Conservation (phyloP, 768 basidiomycete species). For the Tulasnella sp. region DNA sequence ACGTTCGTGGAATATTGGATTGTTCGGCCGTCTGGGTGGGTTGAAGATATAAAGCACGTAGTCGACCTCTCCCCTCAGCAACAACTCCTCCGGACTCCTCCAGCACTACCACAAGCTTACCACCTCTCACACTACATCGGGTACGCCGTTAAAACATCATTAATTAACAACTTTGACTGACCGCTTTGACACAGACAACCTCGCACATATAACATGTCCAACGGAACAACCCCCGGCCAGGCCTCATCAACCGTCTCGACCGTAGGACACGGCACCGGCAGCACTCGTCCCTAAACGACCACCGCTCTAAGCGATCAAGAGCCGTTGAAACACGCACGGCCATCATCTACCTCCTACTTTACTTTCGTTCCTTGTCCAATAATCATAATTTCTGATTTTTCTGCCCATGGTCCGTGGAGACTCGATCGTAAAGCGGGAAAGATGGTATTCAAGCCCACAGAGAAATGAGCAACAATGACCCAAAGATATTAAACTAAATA, state of each 20-base stretch:
- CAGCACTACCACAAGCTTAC: not conserved
- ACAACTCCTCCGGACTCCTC: not conserved
- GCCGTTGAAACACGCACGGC: not conserved
- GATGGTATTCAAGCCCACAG: not conserved
- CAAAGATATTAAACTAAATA: not conserved
- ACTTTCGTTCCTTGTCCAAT: not conserved
- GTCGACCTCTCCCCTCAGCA: not conserved
- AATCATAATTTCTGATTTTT: not conserved
- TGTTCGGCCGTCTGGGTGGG: not conserved
- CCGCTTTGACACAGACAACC: not conserved
- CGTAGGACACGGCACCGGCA: not conserved
- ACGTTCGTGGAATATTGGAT: not conserved
- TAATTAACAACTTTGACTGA: not conserved
- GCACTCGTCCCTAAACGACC: not conserved
- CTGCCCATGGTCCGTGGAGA: not conserved
- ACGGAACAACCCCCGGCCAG: not conserved
- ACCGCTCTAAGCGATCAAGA: not conserved
- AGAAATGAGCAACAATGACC: not conserved
- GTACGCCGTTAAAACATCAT: not conserved
- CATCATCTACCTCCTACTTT: not conserved
- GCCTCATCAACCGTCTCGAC: not conserved
- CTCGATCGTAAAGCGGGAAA: not conserved
- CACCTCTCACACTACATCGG: not conserved
- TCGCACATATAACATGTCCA: not conserved
- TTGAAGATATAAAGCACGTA: not conserved